Conservation (phyloP, 176 grass and related monocot species). For the Ensete glaucum region DNA sequence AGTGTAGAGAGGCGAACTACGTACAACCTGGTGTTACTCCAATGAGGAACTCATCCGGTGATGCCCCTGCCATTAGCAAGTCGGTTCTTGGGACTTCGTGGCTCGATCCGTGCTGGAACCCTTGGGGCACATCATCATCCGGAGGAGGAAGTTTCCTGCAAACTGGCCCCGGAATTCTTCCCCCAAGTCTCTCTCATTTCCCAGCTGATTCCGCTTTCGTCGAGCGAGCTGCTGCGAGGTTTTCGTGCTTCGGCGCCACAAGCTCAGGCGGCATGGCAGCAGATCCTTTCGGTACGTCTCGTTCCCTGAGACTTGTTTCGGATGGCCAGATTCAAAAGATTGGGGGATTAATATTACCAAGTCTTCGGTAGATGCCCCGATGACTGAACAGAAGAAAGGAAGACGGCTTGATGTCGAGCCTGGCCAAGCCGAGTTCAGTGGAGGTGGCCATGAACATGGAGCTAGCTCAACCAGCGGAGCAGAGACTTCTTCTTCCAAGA, state of each 20-base stretch:
- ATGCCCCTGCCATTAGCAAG: too few species aligned
- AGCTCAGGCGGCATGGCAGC: not conserved
- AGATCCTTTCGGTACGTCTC: not conserved
- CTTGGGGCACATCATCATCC: not conserved
- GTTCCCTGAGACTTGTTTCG: not conserved
- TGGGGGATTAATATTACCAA: not conserved
- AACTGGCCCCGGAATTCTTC: not conserved
- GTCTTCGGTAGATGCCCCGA: not conserved
- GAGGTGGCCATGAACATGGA: constrained; percentile 32
- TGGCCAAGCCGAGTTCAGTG: constrained; percentile 34
- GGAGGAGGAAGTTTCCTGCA: not conserved
- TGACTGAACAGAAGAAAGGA: not conserved
- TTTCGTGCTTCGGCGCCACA: not conserved
- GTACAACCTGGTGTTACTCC: too few species aligned
- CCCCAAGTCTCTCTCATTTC: not conserved
- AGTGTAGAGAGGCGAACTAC: too few species aligned
- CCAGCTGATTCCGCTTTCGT: not conserved
- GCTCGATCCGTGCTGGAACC: not conserved
- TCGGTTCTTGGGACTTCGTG: not conserved
- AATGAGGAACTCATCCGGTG: too few species aligned
- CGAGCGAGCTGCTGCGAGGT: not conserved
- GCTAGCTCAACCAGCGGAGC: constrained; percentile 3
- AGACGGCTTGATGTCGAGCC: not conserved
- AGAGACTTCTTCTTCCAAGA: constrained; percentile 57
- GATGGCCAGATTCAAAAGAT: not conserved